A percentile compares a stretch with the other conserved stretches of the same genome.
Evolutionary conservation across 2,329 filamentous ascomycete species (phyloP).

Genomic region (Colletotrichum eleusines): DNA sequence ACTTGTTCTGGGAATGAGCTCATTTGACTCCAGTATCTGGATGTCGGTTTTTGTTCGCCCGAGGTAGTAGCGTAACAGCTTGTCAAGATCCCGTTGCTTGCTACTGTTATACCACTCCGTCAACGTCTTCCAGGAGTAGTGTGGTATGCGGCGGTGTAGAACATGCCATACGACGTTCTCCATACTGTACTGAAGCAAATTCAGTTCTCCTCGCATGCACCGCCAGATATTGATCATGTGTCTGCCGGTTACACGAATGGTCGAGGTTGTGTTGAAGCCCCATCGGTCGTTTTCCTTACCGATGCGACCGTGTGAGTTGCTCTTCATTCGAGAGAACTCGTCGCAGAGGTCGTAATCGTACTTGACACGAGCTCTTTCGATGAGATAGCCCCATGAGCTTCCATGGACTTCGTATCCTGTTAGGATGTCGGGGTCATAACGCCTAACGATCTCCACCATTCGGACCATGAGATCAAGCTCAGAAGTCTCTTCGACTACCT

Average conservation of each 20-base stretch:
- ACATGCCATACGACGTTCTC: constrained; percentile 96
- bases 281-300: constrained; percentile 89
- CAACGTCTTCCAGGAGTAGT: constrained; percentile 83
- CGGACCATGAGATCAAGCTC: constrained; percentile 88
- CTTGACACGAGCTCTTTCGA: constrained; percentile 86
- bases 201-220: constrained; percentile 93
- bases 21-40: constrained; percentile 92
- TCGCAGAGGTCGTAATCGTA: constrained; percentile 93
- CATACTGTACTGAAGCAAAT: constrained; percentile 93
- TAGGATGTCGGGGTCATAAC: constrained; percentile 89
- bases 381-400: constrained; percentile 93
- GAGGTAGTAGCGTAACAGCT: constrained; percentile 82
- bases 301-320: constrained; percentile 83
- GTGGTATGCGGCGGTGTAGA: constrained; percentile 86
- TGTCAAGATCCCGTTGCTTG: constrained; percentile 76
- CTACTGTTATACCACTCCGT: constrained; percentile 84
- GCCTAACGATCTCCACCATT: constrained; percentile 88
- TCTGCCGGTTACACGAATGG: constrained; percentile 90
- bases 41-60: constrained; percentile 83
- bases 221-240: constrained; percentile 99
- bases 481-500: constrained; percentile 79
- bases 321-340: constrained; percentile 90
- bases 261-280: constrained; percentile 95
- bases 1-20: constrained; percentile 87
- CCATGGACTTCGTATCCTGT: constrained; percentile 96